Evolutionary conservation across 2,329 filamentous ascomycete genomes (phyloP).

Genomic region (Ophiobolus disseminans): DNA sequence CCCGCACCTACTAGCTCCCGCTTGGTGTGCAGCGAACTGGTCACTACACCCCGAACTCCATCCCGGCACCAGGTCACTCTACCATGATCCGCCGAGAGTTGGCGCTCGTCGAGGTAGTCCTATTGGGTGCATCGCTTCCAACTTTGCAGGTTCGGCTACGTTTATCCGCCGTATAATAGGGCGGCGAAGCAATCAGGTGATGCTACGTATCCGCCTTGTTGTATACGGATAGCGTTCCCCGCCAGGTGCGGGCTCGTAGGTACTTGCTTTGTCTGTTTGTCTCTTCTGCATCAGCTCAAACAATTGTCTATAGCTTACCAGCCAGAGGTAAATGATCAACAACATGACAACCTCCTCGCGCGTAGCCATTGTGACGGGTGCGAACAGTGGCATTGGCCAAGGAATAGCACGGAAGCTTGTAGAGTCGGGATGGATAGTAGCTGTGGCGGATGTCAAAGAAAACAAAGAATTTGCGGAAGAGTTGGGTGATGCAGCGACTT

Average conservation of each 20-base stretch:
- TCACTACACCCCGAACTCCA: slow-evolving; percentile 21
- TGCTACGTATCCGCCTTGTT: no score
- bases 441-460: slow-evolving; percentile 35
- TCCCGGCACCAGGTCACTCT: slow-evolving; percentile 13
- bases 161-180: no score
- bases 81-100: slow-evolving; percentile 4
- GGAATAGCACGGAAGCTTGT: slow-evolving; percentile 27
- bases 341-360: slow-evolving; percentile 19
- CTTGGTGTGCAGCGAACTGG: slow-evolving; percentile 16
- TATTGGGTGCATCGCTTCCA: no score
- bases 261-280: no score
- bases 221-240: no score
- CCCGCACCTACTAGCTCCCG: slow-evolving; percentile 14
- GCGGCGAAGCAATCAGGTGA: no score
- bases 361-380: slow-evolving; percentile 40
- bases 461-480: slow-evolving; percentile 31
- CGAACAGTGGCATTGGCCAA: slow-evolving; percentile 37
- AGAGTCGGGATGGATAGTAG: slow-evolving; percentile 35
- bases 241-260: no score
- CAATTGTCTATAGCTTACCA: no score
- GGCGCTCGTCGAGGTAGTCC: no score
- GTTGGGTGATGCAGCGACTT: slow-evolving; percentile 33
- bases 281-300: no score
- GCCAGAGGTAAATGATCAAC: no score
- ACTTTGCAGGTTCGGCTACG: no score